These are phyloP conservation scores for Candida silvatica DNA, from an alignment of 805 yeast species.

Conservation along the genomic window DNA sequence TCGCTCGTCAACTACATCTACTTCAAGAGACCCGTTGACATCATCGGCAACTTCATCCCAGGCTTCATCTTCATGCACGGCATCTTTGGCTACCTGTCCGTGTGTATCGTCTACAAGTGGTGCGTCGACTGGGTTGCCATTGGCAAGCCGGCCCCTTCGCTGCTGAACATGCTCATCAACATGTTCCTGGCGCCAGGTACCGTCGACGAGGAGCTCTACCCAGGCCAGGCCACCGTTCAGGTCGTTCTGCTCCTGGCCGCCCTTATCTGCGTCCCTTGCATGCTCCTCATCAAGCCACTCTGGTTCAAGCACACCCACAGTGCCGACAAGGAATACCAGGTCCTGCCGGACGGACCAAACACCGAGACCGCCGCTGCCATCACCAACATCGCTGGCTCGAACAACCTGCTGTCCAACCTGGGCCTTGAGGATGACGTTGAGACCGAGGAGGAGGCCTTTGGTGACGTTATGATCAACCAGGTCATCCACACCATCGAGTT, in stretches of 20 bases:
- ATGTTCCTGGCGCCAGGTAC: constrained; percentile 94
- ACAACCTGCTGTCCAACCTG: constrained; percentile 24
- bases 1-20: constrained; percentile 72
- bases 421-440: constrained; percentile 42
- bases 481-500: constrained; percentile 97
- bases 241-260: constrained; percentile 67
- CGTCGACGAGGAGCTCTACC: constrained; percentile 70
- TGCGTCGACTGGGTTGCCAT: constrained; percentile 79
- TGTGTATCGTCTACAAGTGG: constrained; percentile 92
- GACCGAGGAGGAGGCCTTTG: constrained; percentile 60
- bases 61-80: constrained; percentile 94
- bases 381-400: constrained; percentile 13
- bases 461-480: constrained; percentile 94
- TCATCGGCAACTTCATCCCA: constrained; percentile 89
- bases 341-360: constrained; percentile 22
- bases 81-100: constrained; percentile 84
- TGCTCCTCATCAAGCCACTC: constrained; percentile 77
- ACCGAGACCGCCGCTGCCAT: constrained; percentile 14
- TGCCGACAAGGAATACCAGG: constrained; percentile 35
- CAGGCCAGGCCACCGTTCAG: constrained; percentile 76
- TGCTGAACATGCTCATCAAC: constrained; percentile 87
- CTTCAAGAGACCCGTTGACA: constrained; percentile 67
- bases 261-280: constrained; percentile 85
- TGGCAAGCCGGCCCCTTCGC: constrained; percentile 79
- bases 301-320: constrained; percentile 35